Evolutionary conservation across 768 basidiomycete species (phyloP), one percentile per base, ranked within the genome.

Genomic region (Kwoniella sp.): DNA sequence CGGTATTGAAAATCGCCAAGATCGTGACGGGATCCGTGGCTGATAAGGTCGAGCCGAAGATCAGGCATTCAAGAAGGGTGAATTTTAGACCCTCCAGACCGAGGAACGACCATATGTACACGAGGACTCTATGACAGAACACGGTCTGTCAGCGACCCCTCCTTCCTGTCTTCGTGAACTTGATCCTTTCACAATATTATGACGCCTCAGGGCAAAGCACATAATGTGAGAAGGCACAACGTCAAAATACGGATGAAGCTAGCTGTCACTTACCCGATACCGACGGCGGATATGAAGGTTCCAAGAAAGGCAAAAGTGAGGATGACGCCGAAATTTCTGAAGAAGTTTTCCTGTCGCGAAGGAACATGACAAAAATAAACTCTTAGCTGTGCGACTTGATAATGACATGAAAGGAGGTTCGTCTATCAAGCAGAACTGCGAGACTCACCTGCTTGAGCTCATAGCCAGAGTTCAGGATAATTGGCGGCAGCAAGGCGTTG

Each of bases 1-100:
- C 91, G 73, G 96, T 92, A 73, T 96, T 93, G 85, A 99, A 99
- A 59, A 99, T 98, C 50, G 95, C 92, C 31, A 99, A 85, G 77
- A 99, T 96, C 7, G 96, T 98, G 28, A 97, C 93, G 0, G 95
- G 95, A 79, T 99, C 96, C 48, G 96, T 99, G 1, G 96, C 96
- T 30, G 93, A 94, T 23, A 99, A 84, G 4, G 96, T 95, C 4
- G 94, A 94, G 25, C 96, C 96, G 79, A 98, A 98, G 22, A 89
- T 92, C 41, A 99, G 85, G 77, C 96, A 97, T 82, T 99, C 96
- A 48, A 99, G 84, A 25, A 96, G 83, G 0, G 88, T 88, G 62
- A 98, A 82, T 67, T 91, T 87, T 65, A 96, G 85, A 0, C 90
- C 89, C 81, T 97, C 94, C 50, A 98, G 85, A 11, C 93, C 93